Base-by-base conservation (phyloP, 1,284 basidiomycete genomes). In the Austroboletus rostrupii region DNA sequence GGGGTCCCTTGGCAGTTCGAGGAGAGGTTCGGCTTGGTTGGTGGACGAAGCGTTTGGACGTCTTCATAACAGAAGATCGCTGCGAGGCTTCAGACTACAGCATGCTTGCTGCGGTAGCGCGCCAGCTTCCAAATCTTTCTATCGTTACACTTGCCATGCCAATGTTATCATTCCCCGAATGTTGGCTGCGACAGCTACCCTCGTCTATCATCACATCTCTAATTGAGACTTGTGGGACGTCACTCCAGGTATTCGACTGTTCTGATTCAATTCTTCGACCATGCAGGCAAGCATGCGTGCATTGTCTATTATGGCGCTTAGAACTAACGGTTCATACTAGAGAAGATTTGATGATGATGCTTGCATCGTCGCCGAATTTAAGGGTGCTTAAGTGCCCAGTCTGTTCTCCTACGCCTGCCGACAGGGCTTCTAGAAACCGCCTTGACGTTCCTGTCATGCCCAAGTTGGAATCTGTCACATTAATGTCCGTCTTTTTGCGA, bases 201-300 rank as follows among this genome's bases (percentile, higher is more conserved):
- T 53, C 54, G 19, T 33, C 55, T n/a, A 40, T 67, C n/a, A 23
- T 67, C 7, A 39, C 41, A 1, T 53, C 66, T 32, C 47, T 65
- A 10, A 58, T 50, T 16, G 62, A 66, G 57, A 60, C 62, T n/a
- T 65, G 61, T 5, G 62, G 61, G 19, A 19, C 35, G 5, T 65
- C 66, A 23, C 53, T 68, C 8, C 58, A 59, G 32, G 43, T 53
- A 28, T 68, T 65, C 46, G 64, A 68, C 31, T 65, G 62, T 37
- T 67, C 64, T 10, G 62, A 67, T 19, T 68, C 66, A 12, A 53
- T 62, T 17, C 57, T 65, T 50, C 61, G 66, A 43, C 62, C 62
- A 28, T 68, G 58, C 53, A 67, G 62, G 62, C 41, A 53, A 67
- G 61, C 23, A 58, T 13, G n/a, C 29, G 14, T 43, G 12, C 10